Conservation (phyloP, 441 rosid genomes). For the Populus hybrid region DNA sequence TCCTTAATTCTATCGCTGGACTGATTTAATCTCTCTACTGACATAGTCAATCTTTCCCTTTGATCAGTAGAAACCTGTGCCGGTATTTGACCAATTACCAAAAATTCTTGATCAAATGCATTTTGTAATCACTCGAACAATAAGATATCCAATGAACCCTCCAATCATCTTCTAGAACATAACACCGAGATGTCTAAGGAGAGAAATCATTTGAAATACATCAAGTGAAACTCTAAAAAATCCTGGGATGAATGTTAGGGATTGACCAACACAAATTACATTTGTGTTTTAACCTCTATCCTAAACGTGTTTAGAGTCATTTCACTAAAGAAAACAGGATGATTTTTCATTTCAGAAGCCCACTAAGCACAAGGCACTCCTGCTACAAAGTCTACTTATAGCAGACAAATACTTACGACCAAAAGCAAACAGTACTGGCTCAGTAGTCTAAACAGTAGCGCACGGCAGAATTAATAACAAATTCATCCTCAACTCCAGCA, state of each 20-base stretch:
- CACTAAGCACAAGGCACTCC: too few relatives aligned
- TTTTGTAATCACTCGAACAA: background rate
- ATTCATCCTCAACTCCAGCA: background rate
- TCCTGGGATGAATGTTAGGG: too few relatives aligned
- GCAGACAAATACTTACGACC: too few relatives aligned
- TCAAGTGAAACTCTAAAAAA: background rate
- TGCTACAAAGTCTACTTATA: too few relatives aligned
- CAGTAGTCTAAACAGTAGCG: too few relatives aligned
- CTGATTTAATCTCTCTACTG: conserved; percentile 65
- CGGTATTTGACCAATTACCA: conserved; percentile 11
- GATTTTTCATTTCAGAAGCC: too few relatives aligned
- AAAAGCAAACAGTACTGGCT: too few relatives aligned
- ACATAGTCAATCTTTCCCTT: conserved; percentile 68
- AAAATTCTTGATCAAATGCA: background rate
- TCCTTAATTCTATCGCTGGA: conserved; percentile 78
- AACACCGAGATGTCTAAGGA: background rate
- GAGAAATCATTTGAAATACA: background rate
- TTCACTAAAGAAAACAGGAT: background rate
- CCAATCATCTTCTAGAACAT: background rate
- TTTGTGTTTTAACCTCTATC: background rate
- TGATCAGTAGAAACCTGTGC: conserved; percentile 85
- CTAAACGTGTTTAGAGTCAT: background rate
- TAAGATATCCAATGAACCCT: background rate
- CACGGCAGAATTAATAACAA: too few relatives aligned
- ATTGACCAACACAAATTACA: background rate